These are phyloP conservation scores for Xylariaceae sp. DNA, from an alignment of 2,329 filamentous ascomycete species.

Conservation along the genomic window DNA sequence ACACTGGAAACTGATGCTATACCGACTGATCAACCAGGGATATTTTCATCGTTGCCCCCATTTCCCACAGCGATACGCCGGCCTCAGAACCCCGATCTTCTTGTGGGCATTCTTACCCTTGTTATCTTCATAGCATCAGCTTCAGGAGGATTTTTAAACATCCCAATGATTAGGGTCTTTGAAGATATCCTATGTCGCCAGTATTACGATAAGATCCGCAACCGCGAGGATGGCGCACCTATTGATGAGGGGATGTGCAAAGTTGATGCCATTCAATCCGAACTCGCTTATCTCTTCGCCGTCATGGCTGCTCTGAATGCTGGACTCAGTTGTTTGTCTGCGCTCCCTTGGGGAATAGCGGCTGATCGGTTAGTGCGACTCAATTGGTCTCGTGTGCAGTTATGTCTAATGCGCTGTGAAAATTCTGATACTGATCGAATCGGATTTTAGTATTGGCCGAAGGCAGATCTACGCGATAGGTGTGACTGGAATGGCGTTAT, in stretches of 20 bases:
- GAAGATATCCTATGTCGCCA: slow-evolving; percentile 39
- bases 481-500: slow-evolving; percentile 29
- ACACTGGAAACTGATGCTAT: no score
- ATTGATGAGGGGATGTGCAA: slow-evolving; percentile 38
- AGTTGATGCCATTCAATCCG: slow-evolving; percentile 33
- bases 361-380: slow-evolving; percentile 32
- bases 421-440: background rate
- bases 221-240: slow-evolving; percentile 16
- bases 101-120: no score
- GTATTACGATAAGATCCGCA: slow-evolving; percentile 29
- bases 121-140: slow-evolving; percentile 29
- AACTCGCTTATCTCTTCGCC: slow-evolving; percentile 34
- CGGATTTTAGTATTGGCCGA: slow-evolving; percentile 30
- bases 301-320: slow-evolving; percentile 28
- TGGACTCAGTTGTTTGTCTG: slow-evolving; percentile 30
- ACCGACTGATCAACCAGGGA: no score
- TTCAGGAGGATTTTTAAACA: slow-evolving; percentile 28
- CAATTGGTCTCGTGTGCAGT: background rate
- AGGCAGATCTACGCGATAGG: slow-evolving; percentile 32
- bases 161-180: slow-evolving; percentile 33
- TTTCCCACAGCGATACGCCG: no score
- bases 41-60: no score
- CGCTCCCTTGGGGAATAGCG: slow-evolving; percentile 36
- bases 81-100: no score
- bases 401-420: background rate